A percentile compares a stretch with the other conserved stretches of the same genome.
Conservation (phyloP, 192 early-diverging fungal genomes). For the Gigaspora rosea region DNA sequence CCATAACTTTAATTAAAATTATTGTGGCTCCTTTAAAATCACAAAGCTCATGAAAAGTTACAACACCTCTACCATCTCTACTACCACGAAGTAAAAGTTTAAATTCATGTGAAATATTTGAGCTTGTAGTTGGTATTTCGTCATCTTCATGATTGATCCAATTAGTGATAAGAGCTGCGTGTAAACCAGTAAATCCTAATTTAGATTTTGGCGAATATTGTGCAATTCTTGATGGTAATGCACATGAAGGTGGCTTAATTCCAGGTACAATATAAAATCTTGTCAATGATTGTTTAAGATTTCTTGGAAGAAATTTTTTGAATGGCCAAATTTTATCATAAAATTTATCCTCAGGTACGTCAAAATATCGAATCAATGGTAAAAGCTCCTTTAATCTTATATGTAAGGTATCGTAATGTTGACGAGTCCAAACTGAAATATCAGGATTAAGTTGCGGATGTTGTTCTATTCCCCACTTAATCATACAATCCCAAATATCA, state of each 20-base stretch:
- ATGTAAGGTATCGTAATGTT: background rate
- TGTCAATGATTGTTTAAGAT: no score
- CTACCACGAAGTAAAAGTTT: background rate
- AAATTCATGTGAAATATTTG: background rate
- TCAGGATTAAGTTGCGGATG: background rate
- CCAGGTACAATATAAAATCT: background rate
- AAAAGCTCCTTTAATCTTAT: background rate
- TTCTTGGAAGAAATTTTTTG: background rate
- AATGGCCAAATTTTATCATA: constrained; percentile 9
- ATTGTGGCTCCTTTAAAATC: constrained; percentile 13
- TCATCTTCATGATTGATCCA: background rate
- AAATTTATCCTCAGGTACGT: background rate
- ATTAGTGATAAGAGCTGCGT: background rate
- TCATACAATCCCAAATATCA: background rate
- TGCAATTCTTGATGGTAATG: background rate
- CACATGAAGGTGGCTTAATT: background rate
- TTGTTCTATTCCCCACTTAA: constrained; percentile 6
- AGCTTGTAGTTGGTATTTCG: background rate
- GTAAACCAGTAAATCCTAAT: background rate
- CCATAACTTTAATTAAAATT: background rate
- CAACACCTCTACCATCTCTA: background rate
- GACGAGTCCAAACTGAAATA: background rate
- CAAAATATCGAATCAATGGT: background rate
- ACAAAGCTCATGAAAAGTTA: background rate
- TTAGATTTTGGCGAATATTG: background rate